Conservation (phyloP, 139 green algal genomes). For the Gonium pectorale region DNA sequence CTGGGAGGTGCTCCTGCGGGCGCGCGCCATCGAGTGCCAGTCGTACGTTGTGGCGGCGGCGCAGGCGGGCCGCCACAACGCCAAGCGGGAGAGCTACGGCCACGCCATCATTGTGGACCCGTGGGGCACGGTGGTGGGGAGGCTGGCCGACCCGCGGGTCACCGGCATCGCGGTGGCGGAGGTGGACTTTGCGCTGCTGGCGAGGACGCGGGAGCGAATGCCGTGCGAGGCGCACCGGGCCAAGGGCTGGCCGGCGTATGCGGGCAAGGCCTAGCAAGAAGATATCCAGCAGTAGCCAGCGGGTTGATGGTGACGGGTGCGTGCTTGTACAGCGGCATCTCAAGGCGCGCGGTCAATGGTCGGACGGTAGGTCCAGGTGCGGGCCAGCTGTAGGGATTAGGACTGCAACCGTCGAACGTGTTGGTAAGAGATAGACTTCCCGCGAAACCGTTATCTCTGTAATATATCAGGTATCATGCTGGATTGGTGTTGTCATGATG, state of each 20-base stretch:
- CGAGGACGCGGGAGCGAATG: slow-evolving; percentile 62
- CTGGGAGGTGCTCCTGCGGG: slow-evolving; percentile 96
- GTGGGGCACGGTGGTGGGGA: slow-evolving; percentile 88
- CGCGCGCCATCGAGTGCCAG: slow-evolving; percentile 95
- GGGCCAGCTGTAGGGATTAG: too few species aligned
- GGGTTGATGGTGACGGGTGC: too few species aligned
- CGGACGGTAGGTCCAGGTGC: too few species aligned
- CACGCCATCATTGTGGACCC: slow-evolving; percentile 92
- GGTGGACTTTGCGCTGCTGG: slow-evolving; percentile 71
- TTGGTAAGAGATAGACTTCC: too few species aligned
- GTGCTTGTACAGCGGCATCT: too few species aligned
- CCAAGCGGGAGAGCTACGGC: slow-evolving; percentile 91
- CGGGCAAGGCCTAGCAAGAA: too few species aligned
- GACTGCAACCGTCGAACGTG: too few species aligned
- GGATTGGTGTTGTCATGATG: too few species aligned
- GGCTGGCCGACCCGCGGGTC: slow-evolving; percentile 76
- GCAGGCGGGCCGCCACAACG: slow-evolving; percentile 92
- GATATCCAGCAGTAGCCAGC: too few species aligned
- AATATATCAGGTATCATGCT: too few species aligned
- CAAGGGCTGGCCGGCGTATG: slow-evolving; percentile 23
- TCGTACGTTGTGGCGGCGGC: slow-evolving; percentile 93
- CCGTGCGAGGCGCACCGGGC: slow-evolving; percentile 64
- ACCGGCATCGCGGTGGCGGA: slow-evolving; percentile 85
- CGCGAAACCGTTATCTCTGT: too few species aligned
- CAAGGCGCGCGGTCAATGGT: too few species aligned